Base-by-base conservation (phyloP, 495 filamentous ascomycete species). In the Aspergillus hancockii region DNA sequence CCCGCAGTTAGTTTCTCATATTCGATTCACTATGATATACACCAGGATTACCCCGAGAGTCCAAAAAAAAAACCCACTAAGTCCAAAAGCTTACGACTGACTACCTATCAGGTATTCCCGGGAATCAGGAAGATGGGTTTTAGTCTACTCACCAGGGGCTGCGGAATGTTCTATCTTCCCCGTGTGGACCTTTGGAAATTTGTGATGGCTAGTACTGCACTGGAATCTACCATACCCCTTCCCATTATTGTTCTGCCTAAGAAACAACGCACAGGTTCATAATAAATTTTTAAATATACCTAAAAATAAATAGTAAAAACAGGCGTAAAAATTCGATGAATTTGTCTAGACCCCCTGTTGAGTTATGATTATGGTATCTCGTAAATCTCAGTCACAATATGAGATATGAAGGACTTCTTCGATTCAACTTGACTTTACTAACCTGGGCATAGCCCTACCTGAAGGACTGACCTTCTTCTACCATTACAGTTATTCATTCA, bases 161-260 rank as follows among this genome's bases (percentile, higher is more conserved):
- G 65, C 62, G 59, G 65, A 64, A 64, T 57, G 57, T 58, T 61
- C 59, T 32, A 57, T 61, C 28, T 49, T 53, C 60, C 65, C 59
- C 46, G 59, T 55, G 52, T 62, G 58, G 34, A 45, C 55, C 47
- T 49, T 19, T 14, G 49, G 49, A 47, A 25, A 41, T 43, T 19
- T 6, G 21, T 18, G 21, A 23, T 25, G 38, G 8, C 21, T 49
- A 23, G 19, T 10, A 14, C 18, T 19, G 40, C 40, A 7, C 8
- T 14, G 14, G 10, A 36, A 36, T 36, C 13, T 14, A 10, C 13
- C 10, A 12, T 41, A 2, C 16, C 14, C 16, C 14, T n/a, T 14
- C 16, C 14, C 14, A 41, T 41, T 16, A 41, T 41, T n/a, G 32
- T 36, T 36, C 32, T 36, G 32, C 32, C 13, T 41, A 41, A 14